Evolutionary conservation across 106 monocot species (phyloP).

Genomic region (Apostasia ramifera): DNA sequence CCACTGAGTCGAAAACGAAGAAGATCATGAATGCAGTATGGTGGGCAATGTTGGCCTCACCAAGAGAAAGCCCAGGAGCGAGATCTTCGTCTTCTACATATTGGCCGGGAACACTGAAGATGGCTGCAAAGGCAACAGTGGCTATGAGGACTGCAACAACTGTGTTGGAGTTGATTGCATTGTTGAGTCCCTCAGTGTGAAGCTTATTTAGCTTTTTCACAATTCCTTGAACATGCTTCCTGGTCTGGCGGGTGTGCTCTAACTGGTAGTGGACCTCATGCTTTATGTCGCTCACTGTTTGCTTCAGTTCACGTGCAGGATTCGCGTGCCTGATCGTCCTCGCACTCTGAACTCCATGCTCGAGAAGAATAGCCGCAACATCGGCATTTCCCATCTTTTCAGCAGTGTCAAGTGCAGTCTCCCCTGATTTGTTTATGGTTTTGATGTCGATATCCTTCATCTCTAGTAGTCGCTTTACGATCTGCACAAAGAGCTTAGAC

Average conservation of each 20-base stretch:
- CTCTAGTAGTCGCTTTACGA: constrained; percentile 36
- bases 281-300: constrained; percentile 61
- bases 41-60: constrained; percentile 43
- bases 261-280: constrained; percentile 63
- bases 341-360: constrained; percentile 38
- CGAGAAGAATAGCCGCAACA: constrained; percentile 14
- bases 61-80: constrained; percentile 20
- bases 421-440: constrained; percentile 46
- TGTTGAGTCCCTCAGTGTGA: constrained; percentile 64
- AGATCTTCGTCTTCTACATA: constrained; percentile 23
- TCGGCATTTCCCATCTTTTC: constrained; percentile 41
- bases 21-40: constrained; percentile 58
- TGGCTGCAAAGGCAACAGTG: constrained; percentile 65
- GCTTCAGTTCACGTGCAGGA: constrained; percentile 49
- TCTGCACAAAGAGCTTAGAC: constrained; percentile 19
- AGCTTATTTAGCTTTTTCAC: constrained; percentile 57
- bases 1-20: constrained; percentile 56
- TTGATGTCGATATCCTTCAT: constrained; percentile 29
- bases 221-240: constrained; percentile 49
- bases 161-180: constrained; percentile 67
- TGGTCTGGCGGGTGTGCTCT: constrained; percentile 54
- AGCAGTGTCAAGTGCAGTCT: constrained; percentile 57
- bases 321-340: constrained; percentile 26
- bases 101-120: constrained; percentile 61
- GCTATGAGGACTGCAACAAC: constrained; percentile 74